Base-by-base conservation (phyloP, 306 rosid species). In the Lathyrus oleraceus region DNA sequence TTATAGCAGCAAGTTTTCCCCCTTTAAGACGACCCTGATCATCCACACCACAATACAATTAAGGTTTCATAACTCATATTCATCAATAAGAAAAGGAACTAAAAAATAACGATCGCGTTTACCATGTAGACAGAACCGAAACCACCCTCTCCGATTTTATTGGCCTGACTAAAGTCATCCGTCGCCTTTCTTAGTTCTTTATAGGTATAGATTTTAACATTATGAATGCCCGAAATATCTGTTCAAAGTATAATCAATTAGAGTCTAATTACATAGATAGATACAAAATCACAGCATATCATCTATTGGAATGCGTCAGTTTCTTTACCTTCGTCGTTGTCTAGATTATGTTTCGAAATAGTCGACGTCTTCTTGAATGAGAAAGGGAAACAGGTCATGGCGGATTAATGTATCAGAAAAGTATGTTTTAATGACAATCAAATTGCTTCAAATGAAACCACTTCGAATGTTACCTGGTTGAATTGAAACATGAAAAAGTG, bases 71-170 rank as follows among this genome's bases (percentile, higher is more conserved):
- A 66, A 60, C 66, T 40, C 74, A 65, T 74, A 66, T 60, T 28
- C 54, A 53, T 65, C 58, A 44, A 68, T 53, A 30, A 47, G 48
- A 69, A 20, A 53, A 74, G 25, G 48, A 61, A 67, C 48, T 58
- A 75, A 43, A 66, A 43, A 23, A 20, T 43, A 69, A 80, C 15
- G 9, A 56, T 16, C 19, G 10, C 32, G 63, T 59, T 67, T 83
- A 95, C 99, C 99, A 86, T 89, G 69, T 81, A 87, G 51, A 95
- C 99, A 69, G 96, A 86, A 79, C 99, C 99, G 70, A 95, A 95
- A 83, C 97, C 99, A 9, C 99, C 99, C 83, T 95, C 99, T 62
- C 99, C 99, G 3, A 95, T 87, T 86, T 95, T 95, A 69, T 91
- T 87, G 59, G 71, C 83, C 20, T 43, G 84, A 80, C 85, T 83